Evolutionary conservation across 2,329 filamentous ascomycete species (phyloP), one percentile per base, ranked within the genome.

Genomic region (Bipolaris victoriae): DNA sequence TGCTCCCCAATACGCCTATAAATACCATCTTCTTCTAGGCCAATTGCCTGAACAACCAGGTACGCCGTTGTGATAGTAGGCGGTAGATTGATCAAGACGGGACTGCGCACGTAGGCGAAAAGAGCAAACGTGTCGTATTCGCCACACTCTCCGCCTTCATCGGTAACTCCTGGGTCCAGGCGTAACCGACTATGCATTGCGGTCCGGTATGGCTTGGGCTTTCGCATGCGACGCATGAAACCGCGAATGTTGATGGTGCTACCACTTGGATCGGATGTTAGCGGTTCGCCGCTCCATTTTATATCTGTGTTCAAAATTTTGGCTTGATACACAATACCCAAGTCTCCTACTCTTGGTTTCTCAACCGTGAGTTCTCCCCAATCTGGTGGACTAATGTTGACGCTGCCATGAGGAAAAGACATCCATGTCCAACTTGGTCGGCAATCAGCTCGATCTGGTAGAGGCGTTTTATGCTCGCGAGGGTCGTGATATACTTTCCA

Each of bases 351-450:
- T 29, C 26, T 29, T 29, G 9, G 26, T 29, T 29, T 29, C 9
- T 29, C 9, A 29, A 29, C 1, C 2, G 3, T 3, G 26, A 29
- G 26, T 29, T 29, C 3, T 29, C 1, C 3, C 26, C 26, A 29
- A 29, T 29, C 26, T 9, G 9, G 7, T 9, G 26, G 26, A n/a
- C n/a, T n/a, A n/a, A n/a, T n/a, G n/a, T n/a, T n/a, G n/a, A n/a
- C n/a, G 33, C 49, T 46, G 20, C 35, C 50, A 18, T 40, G 50
- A n/a, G 7, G 7, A 35, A 31, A 52, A 2, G 41, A 33, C 41
- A 52, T 52, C 41, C 41, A 52, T 7, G 50, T 46, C 40, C 49
- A 45, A 26, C 41, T 52, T 7, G 50, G 41, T 10, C 22, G 35
- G 1, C 35, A n/a, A 7, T 10, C 11, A 39, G 10, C 16, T 16